Evolutionary conservation across 345 rosid genomes (phyloP), one percentile per base, ranked within the genome.

Genomic region (Gossypium ekmanianum): DNA sequence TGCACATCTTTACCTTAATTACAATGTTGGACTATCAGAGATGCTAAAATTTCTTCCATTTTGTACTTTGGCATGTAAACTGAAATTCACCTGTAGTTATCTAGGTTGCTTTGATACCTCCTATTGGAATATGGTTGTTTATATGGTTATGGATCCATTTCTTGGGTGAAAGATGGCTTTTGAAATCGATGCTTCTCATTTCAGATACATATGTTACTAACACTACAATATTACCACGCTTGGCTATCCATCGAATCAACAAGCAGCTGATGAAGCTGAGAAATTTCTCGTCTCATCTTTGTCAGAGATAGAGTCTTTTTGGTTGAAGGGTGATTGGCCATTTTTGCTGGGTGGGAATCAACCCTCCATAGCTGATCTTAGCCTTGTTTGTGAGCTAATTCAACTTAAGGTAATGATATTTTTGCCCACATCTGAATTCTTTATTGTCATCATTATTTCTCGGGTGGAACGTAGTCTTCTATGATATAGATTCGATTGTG

Each of bases 311-410:
- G 97, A 92, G 81, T 83, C 94, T 11, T 59, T 89, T 55, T 90
- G 98, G 98, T 93, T 94, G 51, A 86, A 86, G 72, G 92, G 89
- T n/a, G 85, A 82, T 76, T 89, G 89, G 18, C 84, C 79, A 41
- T 94, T 88, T 83, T 77, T 91, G 84, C 74, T 89, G 3, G 94
- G 92, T 70, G 83, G 90, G 76, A 87, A 87, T 85, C 97, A 88
- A 74, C 94, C 94, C 47, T 86, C 97, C 13, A 86, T 94, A 74
- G 97, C 97, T 65, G 97, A 94, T 83, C 85, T 94, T 62, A 88
- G 90, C 88, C 91, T 94, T 34, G 90, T 87, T 10, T 94, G 97
- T 74, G 94, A 92, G 79, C 76, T 92, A 75, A 91, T 83, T 90
- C 97, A 89, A 74, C 87, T 91, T 65, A 88, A 91, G 93, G 95